phyloP scores from a whole-genome alignment of 1,139 yeast species.

The Nakaseomyces glabratus region DNA sequence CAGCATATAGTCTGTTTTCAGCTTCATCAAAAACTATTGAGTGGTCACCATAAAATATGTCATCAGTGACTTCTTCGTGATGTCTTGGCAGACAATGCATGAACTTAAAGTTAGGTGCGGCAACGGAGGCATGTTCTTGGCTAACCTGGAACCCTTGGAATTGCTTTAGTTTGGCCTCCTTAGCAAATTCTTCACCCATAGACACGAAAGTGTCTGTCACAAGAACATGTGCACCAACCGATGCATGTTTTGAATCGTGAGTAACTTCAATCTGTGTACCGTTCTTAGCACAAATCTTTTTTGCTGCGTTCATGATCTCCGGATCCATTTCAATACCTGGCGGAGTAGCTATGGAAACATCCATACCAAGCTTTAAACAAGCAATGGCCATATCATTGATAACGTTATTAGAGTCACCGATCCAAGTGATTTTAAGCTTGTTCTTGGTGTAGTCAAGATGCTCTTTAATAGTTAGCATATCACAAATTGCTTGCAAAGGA shows the following conservation, averaged over 20 bases:
- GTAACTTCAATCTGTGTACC: slow-evolving; percentile 54
- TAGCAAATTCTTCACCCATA: slow-evolving; percentile 92
- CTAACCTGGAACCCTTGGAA: slow-evolving; percentile 84
- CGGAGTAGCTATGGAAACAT: slow-evolving; percentile 80
- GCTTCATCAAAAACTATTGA: slow-evolving; percentile 92
- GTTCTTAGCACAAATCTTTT: slow-evolving; percentile 42
- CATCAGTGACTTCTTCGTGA: slow-evolving; percentile 86
- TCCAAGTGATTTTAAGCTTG: slow-evolving; percentile 76
- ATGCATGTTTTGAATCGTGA: slow-evolving; percentile 66
- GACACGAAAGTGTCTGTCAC: slow-evolving; percentile 98
- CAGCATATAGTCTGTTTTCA: slow-evolving; percentile 91
- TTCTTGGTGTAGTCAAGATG: slow-evolving; percentile 42
- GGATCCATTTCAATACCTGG: slow-evolving; percentile 53
- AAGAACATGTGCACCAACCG: slow-evolving; percentile 62
- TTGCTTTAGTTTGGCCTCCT: slow-evolving; percentile 59
- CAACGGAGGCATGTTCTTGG: slow-evolving; percentile 49
- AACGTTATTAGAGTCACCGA: slow-evolving; percentile 94
- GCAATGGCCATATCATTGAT: slow-evolving; percentile 92
- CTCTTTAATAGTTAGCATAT: slow-evolving; percentile 77
- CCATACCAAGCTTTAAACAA: slow-evolving; percentile 73
- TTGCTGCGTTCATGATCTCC: slow-evolving; percentile 49
- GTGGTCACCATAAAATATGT: slow-evolving; percentile 74
- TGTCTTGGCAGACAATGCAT: slow-evolving; percentile 98
- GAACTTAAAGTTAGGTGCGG: slow-evolving; percentile 67
- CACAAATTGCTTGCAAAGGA: slow-evolving; percentile 93